Conservation (phyloP, 768 basidiomycete species). For the Chalciporus sphaerocephalus region DNA sequence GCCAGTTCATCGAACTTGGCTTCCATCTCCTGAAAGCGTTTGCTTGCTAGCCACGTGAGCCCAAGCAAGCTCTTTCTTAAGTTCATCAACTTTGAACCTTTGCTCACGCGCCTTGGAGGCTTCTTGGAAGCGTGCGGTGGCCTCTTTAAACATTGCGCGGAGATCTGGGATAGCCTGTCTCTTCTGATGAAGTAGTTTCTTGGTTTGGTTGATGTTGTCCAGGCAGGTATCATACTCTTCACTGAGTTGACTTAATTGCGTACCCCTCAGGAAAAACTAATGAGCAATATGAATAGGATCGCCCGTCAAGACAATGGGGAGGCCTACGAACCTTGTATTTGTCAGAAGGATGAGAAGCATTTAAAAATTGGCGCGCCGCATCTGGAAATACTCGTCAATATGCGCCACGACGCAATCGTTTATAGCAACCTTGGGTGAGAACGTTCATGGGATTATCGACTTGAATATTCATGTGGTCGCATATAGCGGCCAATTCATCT, state of each 20-base stretch:
- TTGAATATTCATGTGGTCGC: slow-evolving; percentile 94
- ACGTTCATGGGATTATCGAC: slow-evolving; percentile 97
- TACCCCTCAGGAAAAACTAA: slow-evolving; percentile 93
- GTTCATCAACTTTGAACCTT: slow-evolving; percentile 58
- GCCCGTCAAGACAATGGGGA: too few relatives aligned
- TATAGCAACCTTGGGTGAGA: slow-evolving; percentile 66
- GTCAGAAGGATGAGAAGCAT: slow-evolving; percentile 71
- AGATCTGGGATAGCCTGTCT: slow-evolving; percentile 77
- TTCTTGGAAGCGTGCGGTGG: slow-evolving; percentile 58
- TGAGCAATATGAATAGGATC: slow-evolving; percentile 3
- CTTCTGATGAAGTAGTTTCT: slow-evolving; percentile 64
- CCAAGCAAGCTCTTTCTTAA: slow-evolving; percentile 86
- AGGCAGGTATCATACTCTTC: slow-evolving; percentile 81
- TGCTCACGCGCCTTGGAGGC: slow-evolving; percentile 72
- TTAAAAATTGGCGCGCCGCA: slow-evolving; percentile 66
- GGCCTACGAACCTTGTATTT: slow-evolving; percentile 73
- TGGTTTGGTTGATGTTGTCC: slow-evolving; percentile 66
- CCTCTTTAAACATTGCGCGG: slow-evolving; percentile 51
- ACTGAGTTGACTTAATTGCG: slow-evolving; percentile 81
- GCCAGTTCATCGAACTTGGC: slow-evolving; percentile 40
- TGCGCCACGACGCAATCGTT: not conserved
- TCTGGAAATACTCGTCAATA: slow-evolving; percentile 18
- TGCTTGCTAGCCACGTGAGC: slow-evolving; percentile 74
- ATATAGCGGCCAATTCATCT: slow-evolving; percentile 82
- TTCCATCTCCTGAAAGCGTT: slow-evolving; percentile 46